phyloP scores from a whole-genome alignment of 2,329 filamentous ascomycete genomes.

The Aspergillus novofumigatus region DNA sequence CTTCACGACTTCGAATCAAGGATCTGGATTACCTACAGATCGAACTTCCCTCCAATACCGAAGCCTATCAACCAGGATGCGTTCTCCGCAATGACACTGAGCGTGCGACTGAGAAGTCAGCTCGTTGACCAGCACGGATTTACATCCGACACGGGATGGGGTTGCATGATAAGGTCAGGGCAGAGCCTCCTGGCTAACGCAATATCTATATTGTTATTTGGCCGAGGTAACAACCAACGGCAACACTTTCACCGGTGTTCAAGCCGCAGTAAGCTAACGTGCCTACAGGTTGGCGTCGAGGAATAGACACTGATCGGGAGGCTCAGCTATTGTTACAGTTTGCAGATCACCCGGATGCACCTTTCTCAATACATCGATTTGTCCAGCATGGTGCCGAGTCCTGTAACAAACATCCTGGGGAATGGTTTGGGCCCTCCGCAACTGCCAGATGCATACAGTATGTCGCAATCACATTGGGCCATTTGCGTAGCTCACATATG shows the following conservation, averaged over 20 bases:
- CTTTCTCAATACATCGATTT: slow-evolving; percentile 93
- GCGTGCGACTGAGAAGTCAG: slow-evolving; percentile 78
- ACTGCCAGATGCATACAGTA: slow-evolving; percentile 92
- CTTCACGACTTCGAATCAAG: slow-evolving; percentile 88
- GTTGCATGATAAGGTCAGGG: slow-evolving; percentile 96
- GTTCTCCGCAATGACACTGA: slow-evolving; percentile 67
- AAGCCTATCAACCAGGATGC: slow-evolving; percentile 73
- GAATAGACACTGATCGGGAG: slow-evolving; percentile 57
- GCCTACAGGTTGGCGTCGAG: slow-evolving; percentile 69
- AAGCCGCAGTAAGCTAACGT: slow-evolving; percentile 24
- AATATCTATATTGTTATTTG: slow-evolving; percentile 66
- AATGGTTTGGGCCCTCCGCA: slow-evolving; percentile 98
- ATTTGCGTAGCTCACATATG: slow-evolving; percentile 6
- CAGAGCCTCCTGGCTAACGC: slow-evolving; percentile 91
- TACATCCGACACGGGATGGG: slow-evolving; percentile 92
- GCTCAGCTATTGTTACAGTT: slow-evolving; percentile 72
- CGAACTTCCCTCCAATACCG: slow-evolving; percentile 76
- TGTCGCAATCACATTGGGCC: slow-evolving; percentile 30
- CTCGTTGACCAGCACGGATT: slow-evolving; percentile 77
- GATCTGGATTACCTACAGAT: slow-evolving; percentile 96
- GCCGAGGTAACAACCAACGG: slow-evolving; percentile 59
- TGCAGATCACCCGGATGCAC: slow-evolving; percentile 77
- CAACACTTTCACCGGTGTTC: not conserved
- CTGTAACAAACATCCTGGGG: slow-evolving; percentile 90
- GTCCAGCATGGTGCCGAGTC: slow-evolving; percentile 79